Evolutionary conservation across 73 alveolate genomes (phyloP), one percentile per base, ranked within the genome.

Genomic region (Stentor roeselii): DNA sequence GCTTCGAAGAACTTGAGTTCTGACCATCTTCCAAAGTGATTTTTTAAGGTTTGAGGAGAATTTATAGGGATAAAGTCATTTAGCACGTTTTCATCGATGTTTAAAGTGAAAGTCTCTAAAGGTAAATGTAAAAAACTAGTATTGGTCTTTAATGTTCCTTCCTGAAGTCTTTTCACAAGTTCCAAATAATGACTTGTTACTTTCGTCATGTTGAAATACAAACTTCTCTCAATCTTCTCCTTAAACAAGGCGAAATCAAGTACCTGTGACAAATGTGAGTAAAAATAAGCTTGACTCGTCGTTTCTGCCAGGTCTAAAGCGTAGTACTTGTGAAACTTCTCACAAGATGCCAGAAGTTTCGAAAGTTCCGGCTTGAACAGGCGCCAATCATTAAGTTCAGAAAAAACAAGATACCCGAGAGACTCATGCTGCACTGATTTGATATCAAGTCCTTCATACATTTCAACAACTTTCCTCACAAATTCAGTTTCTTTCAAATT

Each of bases 401-500:
- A 36, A 67, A 67, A 67, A 27, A 32, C 80, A 27, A 67, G 34
- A 32, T 67, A 2, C 41, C 80, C 80, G 21, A 67, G 34, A 21
- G 80, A 67, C 80, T 67, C 80, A 67, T 67, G 80, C 41, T 67
- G 80, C 21, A 67, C 80, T 1, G 80, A 67, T 67, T 67, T 67
- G 21, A 67, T 67, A 67, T 67, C 80, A 27, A 67, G 34, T 14
- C 41, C 34, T 21, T 67, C 0, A 32, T 67, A 67, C 15, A 2
- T 34, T 21, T 67, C 42, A 1, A 67, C 2, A 34, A 67, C 34
- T 67, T 21, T 21, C 41, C 34, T 67, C 27, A 40, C 41, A 67
- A 32, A 21, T 67, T 32, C 80, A 67, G 37, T 32, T 40, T 67
- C 34, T 30, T n/a, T 30, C 15, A 27, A 67, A 67, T 21, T 21